phyloP scores from a whole-genome alignment of 2,329 filamentous ascomycete species.

The Dendryphion nanum region DNA sequence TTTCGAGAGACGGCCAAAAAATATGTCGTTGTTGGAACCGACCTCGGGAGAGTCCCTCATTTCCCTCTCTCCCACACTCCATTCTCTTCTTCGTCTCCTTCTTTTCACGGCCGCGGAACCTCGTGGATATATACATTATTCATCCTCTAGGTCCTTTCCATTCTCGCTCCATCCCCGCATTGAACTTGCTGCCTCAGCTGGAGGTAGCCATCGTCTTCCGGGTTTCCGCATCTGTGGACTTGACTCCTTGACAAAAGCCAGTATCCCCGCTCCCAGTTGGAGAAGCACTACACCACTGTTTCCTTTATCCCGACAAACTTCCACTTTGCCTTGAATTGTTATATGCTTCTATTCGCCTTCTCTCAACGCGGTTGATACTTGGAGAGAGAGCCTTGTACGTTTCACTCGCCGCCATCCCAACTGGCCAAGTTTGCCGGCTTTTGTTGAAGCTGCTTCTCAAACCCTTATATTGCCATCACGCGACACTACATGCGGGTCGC shows the following conservation, averaged over 20 bases:
- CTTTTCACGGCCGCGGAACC: slow-evolving; percentile 16
- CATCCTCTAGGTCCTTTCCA: slow-evolving; percentile 3
- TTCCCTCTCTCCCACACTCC: neutral
- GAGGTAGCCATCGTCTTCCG: slow-evolving; percentile 4
- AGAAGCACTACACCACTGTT: slow-evolving; percentile 6
- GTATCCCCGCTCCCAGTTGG: slow-evolving; percentile 3
- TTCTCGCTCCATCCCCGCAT: slow-evolving; percentile 1
- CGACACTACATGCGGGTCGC: slow-evolving; percentile 5
- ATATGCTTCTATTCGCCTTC: too few relatives aligned
- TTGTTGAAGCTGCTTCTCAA: neutral
- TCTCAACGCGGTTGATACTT: too few relatives aligned
- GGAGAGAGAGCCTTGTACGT: too few relatives aligned
- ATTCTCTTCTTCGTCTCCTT: neutral
- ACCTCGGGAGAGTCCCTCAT: too few relatives aligned
- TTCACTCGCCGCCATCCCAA: too few relatives aligned
- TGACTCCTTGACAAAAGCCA: neutral
- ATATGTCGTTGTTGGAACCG: too few relatives aligned
- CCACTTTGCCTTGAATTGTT: too few relatives aligned
- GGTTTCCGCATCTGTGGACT: slow-evolving; percentile 5
- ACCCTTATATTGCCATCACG: slow-evolving; percentile 7
- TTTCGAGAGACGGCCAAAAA: too few relatives aligned
- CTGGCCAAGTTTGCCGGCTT: too few relatives aligned
- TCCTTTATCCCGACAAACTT: slow-evolving; percentile 8
- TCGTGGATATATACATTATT: slow-evolving; percentile 9
- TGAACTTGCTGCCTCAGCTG: too few relatives aligned